phyloP scores from a whole-genome alignment of 495 filamentous ascomycete species.

The Trichoderma reesei region DNA sequence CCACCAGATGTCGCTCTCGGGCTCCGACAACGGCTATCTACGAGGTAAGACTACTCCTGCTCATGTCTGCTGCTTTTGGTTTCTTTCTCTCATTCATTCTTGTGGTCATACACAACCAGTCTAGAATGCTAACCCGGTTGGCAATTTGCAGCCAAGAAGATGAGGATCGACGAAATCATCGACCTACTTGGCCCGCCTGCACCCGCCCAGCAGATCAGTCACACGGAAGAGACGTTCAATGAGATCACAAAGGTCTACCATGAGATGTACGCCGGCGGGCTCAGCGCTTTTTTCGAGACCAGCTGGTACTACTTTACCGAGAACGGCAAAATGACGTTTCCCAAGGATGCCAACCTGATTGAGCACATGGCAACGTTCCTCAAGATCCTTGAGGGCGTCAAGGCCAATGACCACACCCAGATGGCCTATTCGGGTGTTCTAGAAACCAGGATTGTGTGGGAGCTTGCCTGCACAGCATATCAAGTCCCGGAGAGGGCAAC shows the following conservation, averaged over 20 bases:
- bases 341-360: slow-evolving; percentile 49
- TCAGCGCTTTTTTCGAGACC: slow-evolving; percentile 77
- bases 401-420: slow-evolving; percentile 46
- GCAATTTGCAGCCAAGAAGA: slow-evolving; percentile 50
- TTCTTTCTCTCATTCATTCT: slow-evolving; percentile 13
- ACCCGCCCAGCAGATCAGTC: slow-evolving; percentile 27
- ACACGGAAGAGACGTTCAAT: slow-evolving; percentile 45
- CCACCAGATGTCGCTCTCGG: slow-evolving; percentile 16
- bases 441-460: slow-evolving; percentile 65
- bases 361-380: slow-evolving; percentile 55
- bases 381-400: slow-evolving; percentile 28
- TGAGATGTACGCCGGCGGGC: slow-evolving; percentile 64
- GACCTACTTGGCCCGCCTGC: slow-evolving; percentile 53
- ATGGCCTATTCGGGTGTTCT: slow-evolving; percentile 52
- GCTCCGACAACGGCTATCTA: slow-evolving; percentile 6
- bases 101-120: not conserved
- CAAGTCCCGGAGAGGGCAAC: slow-evolving; percentile 14
- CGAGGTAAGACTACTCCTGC: not conserved
- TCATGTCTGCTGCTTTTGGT: slow-evolving; percentile 16
- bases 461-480: slow-evolving; percentile 39
- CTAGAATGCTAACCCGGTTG: slow-evolving; percentile 32
- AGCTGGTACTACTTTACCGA: slow-evolving; percentile 60
- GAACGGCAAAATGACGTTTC: slow-evolving; percentile 27
- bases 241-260: slow-evolving; percentile 67
- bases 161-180: slow-evolving; percentile 69